Evolutionary conservation across 192 early-diverging fungal species (phyloP), one percentile per base, ranked within the genome.

Genomic region (Umbelopsis vinacea): DNA sequence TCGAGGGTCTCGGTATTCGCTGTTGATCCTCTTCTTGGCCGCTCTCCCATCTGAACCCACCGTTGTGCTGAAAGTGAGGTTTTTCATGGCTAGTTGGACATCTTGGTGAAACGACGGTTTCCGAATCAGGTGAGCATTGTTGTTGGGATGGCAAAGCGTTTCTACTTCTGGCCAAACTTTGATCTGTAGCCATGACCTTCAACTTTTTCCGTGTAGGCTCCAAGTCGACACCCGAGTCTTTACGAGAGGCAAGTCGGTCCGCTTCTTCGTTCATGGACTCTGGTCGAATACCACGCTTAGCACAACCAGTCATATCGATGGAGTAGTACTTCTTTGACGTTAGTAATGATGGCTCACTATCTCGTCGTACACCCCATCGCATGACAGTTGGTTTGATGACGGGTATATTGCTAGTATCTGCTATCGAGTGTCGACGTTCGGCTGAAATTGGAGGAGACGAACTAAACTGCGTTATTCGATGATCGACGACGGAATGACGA

Each of bases 321-420:
- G 57, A 14, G 23, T 35, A 2, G n/a, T 63, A 63, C 15, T 35
- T 12, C 2, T 37, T 29, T 37, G 57, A n/a, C 12, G 57, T 19
- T 12, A 63, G 19, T 29, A 37, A 14, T 4, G 29, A 35, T 63
- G 26, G 57, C 12, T 63, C 57, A 26, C 57, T 63, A 19, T 63
- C 29, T 37, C 57, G 57, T 63, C 57, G 26, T 35, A 37, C 33
- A n/a, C 11, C 33, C 76, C 76, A 77, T 63, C 76, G 52, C 21
- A 72, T 22, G 6, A 77, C 76, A 4, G 76, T 78, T 40, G 76
- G 76, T 71, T 74, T 78, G 22, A 78, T 78, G 46, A 71, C 71
- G 46, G 76, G 76, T 37, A 63, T 63, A 63, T 63, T 63, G 29
- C 57, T 63, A 29, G 57, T 63, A 26, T 63, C 57, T 17, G 57